Conservation (phyloP, 1,284 basidiomycete species). For the Ustilago esculenta region DNA sequence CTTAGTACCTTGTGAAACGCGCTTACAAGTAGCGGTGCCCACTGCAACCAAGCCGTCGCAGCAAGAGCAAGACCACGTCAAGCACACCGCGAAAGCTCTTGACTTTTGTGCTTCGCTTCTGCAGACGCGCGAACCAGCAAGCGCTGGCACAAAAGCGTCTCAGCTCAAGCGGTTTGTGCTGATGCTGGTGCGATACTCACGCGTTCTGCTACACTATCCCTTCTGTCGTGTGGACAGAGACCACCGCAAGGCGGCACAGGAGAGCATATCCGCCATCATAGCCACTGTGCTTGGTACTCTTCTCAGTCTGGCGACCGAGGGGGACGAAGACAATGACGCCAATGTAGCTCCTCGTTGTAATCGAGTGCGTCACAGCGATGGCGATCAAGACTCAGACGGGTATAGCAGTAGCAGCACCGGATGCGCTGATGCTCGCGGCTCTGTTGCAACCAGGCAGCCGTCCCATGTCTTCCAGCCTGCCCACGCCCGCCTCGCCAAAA, state of each 20-base stretch:
- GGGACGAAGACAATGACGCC: too few species aligned
- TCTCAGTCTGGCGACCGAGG: conserved; percentile 1
- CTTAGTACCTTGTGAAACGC: conserved; percentile 5
- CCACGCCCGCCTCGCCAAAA: too few species aligned
- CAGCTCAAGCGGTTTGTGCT: conserved; percentile 15
- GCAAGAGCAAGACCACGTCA: conserved; percentile 3
- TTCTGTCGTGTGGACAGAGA: conserved; percentile 9
- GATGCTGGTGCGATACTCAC: conserved; percentile 9
- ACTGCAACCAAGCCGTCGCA: background rate
- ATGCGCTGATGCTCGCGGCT: too few species aligned
- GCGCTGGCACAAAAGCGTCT: background rate
- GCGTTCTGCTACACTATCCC: conserved; percentile 15
- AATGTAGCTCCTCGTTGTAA: too few species aligned
- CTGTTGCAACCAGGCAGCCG: too few species aligned
- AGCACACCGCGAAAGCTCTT: conserved; percentile 3
- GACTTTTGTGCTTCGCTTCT: conserved; percentile 12
- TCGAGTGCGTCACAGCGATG: background rate
- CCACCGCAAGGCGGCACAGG: conserved; percentile 10
- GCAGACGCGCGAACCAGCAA: conserved; percentile 4
- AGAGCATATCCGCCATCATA: conserved; percentile 8
- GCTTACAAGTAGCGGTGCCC: conserved; percentile 5
- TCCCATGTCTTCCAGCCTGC: too few species aligned
- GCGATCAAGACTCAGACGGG: background rate
- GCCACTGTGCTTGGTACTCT: conserved; percentile 7
- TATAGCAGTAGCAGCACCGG: background rate